phyloP scores from a whole-genome alignment of 768 basidiomycete species.

The Lentinula aciculospora region DNA sequence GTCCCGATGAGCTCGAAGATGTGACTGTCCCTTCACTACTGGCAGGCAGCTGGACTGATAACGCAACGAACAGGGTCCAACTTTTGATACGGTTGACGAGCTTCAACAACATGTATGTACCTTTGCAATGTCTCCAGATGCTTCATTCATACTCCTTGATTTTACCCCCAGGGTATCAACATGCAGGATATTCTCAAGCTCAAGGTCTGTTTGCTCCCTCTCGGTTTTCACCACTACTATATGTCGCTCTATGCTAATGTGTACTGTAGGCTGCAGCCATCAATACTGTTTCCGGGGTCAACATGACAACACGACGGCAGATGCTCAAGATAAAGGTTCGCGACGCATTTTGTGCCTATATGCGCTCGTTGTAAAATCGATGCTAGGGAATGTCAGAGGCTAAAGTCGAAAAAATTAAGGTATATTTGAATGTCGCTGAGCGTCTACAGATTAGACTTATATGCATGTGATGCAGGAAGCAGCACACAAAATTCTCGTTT shows the following conservation, averaged over 20 bases:
- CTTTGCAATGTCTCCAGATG: conserved; percentile 7
- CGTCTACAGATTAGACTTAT: not conserved
- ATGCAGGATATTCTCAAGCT: conserved; percentile 94
- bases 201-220: conserved; percentile 46
- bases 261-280: conserved; percentile 62
- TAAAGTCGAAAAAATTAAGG: conserved; percentile 97
- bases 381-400: conserved; percentile 89
- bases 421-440: conserved; percentile 15
- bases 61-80: conserved; percentile 36
- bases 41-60: not conserved
- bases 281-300: conserved; percentile 81
- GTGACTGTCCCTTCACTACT: not conserved
- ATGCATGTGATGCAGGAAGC: conserved; percentile 56
- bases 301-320: conserved; percentile 87
- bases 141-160: conserved; percentile 9
- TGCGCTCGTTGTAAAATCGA: conserved; percentile 8
- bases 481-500: conserved; percentile 79
- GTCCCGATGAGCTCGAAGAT: conserved; percentile 38
- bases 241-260: not conserved
- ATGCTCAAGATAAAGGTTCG: conserved; percentile 89
- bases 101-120: conserved; percentile 69
- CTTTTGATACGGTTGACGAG: conserved; percentile 79
- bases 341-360: conserved; percentile 13
- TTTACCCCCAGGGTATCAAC: conserved; percentile 71
- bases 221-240: not conserved